phyloP scores from a whole-genome alignment of 257 asterid genomes.

The Voacanga thouarsii region DNA sequence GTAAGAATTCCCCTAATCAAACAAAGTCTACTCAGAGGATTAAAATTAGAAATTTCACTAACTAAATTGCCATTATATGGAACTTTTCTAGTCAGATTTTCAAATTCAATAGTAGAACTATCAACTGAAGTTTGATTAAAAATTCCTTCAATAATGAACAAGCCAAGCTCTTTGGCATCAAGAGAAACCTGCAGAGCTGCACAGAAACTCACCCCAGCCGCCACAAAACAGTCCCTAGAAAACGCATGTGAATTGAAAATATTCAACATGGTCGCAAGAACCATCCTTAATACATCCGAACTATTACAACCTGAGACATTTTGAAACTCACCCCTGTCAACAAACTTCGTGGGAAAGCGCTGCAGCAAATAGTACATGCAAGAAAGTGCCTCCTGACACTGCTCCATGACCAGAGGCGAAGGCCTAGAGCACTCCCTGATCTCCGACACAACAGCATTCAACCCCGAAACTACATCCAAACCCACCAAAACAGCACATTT shows the following conservation, averaged over 20 bases:
- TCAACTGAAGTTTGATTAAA: constrained; percentile 48
- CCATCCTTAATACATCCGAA: constrained; percentile 43
- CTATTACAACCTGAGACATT: constrained; percentile 18
- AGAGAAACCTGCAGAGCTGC: constrained; percentile 82
- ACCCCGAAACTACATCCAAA: constrained; percentile 68
- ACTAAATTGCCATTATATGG: constrained; percentile 58
- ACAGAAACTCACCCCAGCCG: constrained; percentile 91
- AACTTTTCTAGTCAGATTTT: constrained; percentile 36
- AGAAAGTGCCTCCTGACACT: constrained; percentile 95
- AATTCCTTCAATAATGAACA: constrained; percentile 63
- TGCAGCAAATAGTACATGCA: constrained; percentile 90
- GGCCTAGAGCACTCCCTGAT: constrained; percentile 64
- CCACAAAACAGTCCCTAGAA: constrained; percentile 92
- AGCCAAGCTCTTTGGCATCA: constrained; percentile 60
- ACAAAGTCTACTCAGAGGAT: constrained; percentile 75
- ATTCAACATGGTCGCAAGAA: constrained; percentile 45
- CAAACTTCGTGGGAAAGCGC: constrained; percentile 67
- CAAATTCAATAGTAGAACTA: constrained; percentile 28
- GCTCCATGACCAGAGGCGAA: constrained; percentile 91
- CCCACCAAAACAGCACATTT: constrained; percentile 71
- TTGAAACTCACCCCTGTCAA: constrained; percentile 11
- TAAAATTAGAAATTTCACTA: constrained; percentile 47
- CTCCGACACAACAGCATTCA: constrained; percentile 53
- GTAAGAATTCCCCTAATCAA: constrained; percentile 90
- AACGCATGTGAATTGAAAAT: constrained; percentile 65